Percentiles rank a stretch among this genome's conserved stretches.
phyloP scores from a whole-genome alignment of 208 protist genomes.

The Leishmania amazonensis region DNA sequence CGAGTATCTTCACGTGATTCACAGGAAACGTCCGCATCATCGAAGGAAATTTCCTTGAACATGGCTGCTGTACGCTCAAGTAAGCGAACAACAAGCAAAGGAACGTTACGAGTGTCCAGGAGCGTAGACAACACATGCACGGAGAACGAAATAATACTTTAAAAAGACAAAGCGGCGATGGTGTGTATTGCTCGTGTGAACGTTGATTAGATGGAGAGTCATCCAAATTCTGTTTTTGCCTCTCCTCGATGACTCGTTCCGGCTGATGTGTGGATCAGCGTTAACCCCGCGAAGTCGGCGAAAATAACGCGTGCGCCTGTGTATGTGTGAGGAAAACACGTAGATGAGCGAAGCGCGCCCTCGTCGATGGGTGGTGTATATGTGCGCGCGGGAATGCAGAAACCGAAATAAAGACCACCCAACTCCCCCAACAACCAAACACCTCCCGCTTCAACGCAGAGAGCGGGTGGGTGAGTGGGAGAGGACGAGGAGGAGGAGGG shows the following conservation, averaged over 20 bases:
- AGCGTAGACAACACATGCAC: neutral
- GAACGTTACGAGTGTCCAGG: neutral
- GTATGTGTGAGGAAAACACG: neutral
- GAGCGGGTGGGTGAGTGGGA: neutral
- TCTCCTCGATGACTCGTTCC: neutral
- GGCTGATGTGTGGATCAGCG: neutral
- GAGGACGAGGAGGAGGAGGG: too few species aligned
- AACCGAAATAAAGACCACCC: neutral
- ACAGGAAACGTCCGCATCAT: constrained; percentile 12
- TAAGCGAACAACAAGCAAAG: neutral
- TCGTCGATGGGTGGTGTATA: neutral
- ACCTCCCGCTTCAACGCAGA: neutral
- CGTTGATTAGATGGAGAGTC: neutral
- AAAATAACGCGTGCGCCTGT: neutral
- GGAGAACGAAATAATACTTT: neutral
- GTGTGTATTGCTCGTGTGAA: neutral
- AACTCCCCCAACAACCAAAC: neutral
- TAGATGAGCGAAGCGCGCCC: neutral
- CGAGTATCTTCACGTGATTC: neutral
- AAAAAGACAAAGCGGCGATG: neutral
- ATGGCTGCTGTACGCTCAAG: constrained; percentile 4
- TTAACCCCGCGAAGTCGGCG: neutral
- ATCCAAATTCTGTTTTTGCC: neutral
- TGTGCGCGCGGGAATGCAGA: neutral
- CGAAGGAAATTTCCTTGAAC: constrained; percentile 63